These are phyloP conservation scores for Gnaphalium uliginosum DNA, from an alignment of 129 eudicot genomes.

Conservation along the genomic window DNA sequence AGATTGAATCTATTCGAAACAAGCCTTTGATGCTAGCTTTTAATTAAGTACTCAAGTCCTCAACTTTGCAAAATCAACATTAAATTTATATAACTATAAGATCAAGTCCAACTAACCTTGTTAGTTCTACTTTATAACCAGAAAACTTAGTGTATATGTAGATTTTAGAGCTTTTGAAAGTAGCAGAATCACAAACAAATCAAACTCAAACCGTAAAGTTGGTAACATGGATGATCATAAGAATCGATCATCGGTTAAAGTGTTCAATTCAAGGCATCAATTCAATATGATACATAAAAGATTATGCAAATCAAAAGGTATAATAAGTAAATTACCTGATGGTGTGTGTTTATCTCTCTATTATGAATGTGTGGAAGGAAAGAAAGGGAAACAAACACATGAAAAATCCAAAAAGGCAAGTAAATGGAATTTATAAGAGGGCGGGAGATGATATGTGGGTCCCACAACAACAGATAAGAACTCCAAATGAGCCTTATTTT, in stretches of 20 bases:
- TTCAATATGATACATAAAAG: background rate
- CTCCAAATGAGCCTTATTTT: slow-evolving; percentile 30
- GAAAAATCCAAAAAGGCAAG: slow-evolving; percentile 45
- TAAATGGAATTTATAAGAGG: slow-evolving; percentile 56
- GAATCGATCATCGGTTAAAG: background rate
- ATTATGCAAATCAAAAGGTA: background rate
- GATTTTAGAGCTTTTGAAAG: background rate
- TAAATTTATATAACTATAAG: background rate
- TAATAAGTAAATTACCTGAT: slow-evolving; percentile 26
- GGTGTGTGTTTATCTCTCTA: slow-evolving; percentile 1
- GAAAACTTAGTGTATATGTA: background rate
- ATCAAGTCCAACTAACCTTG: background rate
- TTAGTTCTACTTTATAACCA: background rate
- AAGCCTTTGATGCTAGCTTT: background rate
- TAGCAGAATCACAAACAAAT: background rate
- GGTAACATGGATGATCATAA: background rate
- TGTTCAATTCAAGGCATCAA: background rate
- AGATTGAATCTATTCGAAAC: background rate
- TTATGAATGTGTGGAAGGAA: slow-evolving; percentile 22
- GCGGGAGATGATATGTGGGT: slow-evolving; percentile 56
- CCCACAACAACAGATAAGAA: slow-evolving; percentile 46
- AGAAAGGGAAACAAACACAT: slow-evolving; percentile 19
- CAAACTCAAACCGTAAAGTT: background rate
- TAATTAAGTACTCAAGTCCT: background rate
- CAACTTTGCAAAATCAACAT: background rate